Conservation (phyloP, 345 rosid genomes). For the Odontarrhena argentea region DNA sequence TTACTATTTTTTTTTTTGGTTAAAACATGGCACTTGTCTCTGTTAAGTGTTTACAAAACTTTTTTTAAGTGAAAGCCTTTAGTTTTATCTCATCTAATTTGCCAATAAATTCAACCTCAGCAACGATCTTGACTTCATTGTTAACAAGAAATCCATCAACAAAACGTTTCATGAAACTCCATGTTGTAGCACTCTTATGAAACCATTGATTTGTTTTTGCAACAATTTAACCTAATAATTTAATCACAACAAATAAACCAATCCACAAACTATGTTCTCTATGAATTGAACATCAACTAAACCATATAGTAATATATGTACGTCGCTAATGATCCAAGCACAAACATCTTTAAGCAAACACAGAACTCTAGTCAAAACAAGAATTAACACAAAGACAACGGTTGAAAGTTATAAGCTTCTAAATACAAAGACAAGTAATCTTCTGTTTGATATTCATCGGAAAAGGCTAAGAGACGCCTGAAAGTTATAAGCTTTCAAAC, state of each 20-base stretch:
- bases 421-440: too few species aligned
- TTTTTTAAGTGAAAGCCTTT: too few species aligned
- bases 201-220: slow-evolving; percentile 56
- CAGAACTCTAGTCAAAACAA: neutral
- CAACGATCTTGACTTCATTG: slow-evolving; percentile 61
- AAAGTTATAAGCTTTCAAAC: too few species aligned
- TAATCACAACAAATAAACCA: slow-evolving; percentile 9
- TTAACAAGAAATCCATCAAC: slow-evolving; percentile 53
- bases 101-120: slow-evolving; percentile 44
- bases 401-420: too few species aligned
- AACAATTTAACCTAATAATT: slow-evolving; percentile 46
- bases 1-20: neutral
- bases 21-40: neutral
- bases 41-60: neutral
- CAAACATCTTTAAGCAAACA: neutral
- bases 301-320: neutral
- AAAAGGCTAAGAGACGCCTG: too few species aligned
- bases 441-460: too few species aligned
- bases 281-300: neutral
- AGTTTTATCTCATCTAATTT: neutral
- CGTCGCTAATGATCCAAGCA: too few species aligned
- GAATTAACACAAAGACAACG: too few species aligned
- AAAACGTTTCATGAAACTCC: slow-evolving; percentile 77
- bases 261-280: neutral
- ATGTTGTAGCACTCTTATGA: slow-evolving; percentile 66